Evolutionary conservation across 1,139 yeast genomes (phyloP), one percentile per base, ranked within the genome.

Genomic region (Kazachstania sp.): DNA sequence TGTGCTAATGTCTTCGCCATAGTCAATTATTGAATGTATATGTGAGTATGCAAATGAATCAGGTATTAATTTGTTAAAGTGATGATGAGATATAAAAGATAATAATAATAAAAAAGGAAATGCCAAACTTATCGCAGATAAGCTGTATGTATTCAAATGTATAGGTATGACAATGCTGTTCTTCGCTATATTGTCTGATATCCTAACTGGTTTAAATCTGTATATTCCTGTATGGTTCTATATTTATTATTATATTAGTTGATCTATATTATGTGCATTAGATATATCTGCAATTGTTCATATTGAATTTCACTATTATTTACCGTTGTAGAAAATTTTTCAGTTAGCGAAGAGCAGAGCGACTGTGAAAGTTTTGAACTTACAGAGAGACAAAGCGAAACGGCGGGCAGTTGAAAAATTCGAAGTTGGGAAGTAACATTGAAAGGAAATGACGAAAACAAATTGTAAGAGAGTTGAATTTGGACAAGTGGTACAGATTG

Each of bases 1-100:
- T 68, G 70, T 19, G 68, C 66, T 45, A 68, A 57, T 32, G 69
- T 68, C 50, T 68, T 68, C 7, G 71, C 72, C 72, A 68, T 67
- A 19, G 18, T 32, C 36, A n/a, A 32, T 18, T 32, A 15, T 15
- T 15, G 18, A 32, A 32, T 32, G 16, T 32, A 12, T 15, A 32
- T n/a, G 36, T n/a, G 20, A 7, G 18, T 9, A 32, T 32, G 36
- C 19, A 23, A 23, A 23, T 23, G 28, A 23, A 23, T 23, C 18
- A 32, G 18, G 18, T 15, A 18, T 6, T 32, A 32, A 32, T 15
- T 18, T 32, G 36, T n/a, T 15, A 32, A n/a, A n/a, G n/a, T n/a
- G n/a, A n/a, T 32, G 18, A 32, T 16, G 18, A 18, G 18, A 5
- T 15, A 18, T 15, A 18, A 32, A 19, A 32, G 16, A 13, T 18